Percentiles rank a stretch among this genome's conserved stretches.
phyloP scores from a whole-genome alignment of 139 green algal species.

The Zygnema cylindricum region DNA sequence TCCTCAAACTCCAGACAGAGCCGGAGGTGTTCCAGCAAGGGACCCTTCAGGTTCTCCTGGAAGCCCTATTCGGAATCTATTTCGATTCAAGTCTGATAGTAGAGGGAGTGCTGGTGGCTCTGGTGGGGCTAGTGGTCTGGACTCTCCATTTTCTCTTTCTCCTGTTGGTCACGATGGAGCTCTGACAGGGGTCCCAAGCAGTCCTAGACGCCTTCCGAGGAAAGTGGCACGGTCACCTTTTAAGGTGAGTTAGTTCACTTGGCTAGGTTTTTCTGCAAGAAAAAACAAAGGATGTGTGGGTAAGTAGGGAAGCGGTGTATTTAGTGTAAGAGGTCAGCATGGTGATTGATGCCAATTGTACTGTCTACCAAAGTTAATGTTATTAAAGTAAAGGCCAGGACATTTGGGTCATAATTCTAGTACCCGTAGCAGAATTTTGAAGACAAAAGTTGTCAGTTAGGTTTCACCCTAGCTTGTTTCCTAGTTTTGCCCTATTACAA shows the following conservation, averaged over 20 bases:
- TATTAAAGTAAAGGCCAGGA: too few species aligned
- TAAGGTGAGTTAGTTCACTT: slow-evolving; percentile 77
- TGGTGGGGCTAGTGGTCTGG: slow-evolving; percentile 40
- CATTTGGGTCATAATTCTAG: too few species aligned
- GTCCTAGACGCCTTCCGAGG: slow-evolving; percentile 68
- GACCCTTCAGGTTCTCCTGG: slow-evolving; percentile 29
- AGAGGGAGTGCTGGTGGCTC: not conserved
- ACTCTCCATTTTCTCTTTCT: slow-evolving; percentile 76
- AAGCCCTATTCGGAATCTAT: slow-evolving; percentile 68
- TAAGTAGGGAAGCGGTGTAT: too few species aligned
- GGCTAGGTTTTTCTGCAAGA: too few species aligned
- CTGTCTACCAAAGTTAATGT: too few species aligned
- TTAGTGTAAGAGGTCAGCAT: too few species aligned
- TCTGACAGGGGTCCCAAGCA: slow-evolving; percentile 52
- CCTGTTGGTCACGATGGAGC: slow-evolving; percentile 68
- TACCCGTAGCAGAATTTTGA: too few species aligned
- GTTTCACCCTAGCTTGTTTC: too few species aligned
- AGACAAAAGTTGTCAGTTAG: too few species aligned
- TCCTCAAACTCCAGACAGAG: not conserved
- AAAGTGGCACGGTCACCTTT: slow-evolving; percentile 91
- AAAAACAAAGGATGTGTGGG: too few species aligned
- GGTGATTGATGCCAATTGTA: too few species aligned
- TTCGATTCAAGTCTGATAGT: slow-evolving; percentile 71
- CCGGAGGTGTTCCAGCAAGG: slow-evolving; percentile 69
- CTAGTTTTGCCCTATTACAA: too few species aligned